These are phyloP conservation scores for Ceratocystis alfenasii DNA, from an alignment of 2,329 filamentous ascomycete genomes.

Conservation along the genomic window DNA sequence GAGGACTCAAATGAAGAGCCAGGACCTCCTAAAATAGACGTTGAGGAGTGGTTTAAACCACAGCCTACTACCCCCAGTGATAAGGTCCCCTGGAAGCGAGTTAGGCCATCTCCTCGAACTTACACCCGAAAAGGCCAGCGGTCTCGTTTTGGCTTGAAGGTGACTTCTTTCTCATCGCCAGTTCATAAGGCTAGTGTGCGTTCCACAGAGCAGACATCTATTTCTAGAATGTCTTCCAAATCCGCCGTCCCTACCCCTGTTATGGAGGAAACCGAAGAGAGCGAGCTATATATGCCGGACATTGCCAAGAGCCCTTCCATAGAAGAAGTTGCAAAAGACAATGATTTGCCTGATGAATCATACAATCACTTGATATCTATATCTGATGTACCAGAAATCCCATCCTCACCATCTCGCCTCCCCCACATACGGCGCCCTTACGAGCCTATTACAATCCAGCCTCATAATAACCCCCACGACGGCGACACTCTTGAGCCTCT, in stretches of 20 bases:
- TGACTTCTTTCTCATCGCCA: constrained; percentile 13
- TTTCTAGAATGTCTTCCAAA: background rate
- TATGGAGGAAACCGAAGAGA: background rate
- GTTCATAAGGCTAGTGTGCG: constrained; percentile 9
- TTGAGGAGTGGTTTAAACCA: constrained; percentile 2
- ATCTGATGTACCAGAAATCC: background rate
- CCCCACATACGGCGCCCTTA: background rate
- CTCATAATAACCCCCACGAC: background rate
- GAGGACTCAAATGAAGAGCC: constrained; percentile 6
- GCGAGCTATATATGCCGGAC: background rate
- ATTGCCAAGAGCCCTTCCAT: background rate
- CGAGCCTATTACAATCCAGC: background rate
- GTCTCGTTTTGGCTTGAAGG: background rate
- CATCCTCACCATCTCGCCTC: background rate
- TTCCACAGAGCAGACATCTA: background rate
- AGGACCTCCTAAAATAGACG: background rate
- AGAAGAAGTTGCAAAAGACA: background rate
- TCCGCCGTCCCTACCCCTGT: background rate
- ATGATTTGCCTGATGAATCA: background rate
- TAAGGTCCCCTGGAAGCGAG: background rate
- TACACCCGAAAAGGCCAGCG: constrained; percentile 13
- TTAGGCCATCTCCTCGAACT: constrained; percentile 11
- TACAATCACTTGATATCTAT: background rate
- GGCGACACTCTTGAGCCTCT: background rate
- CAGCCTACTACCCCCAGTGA: constrained; percentile 6